phyloP scores from a whole-genome alignment of 2,329 filamentous ascomycete species.

The Curvularia sp. region DNA sequence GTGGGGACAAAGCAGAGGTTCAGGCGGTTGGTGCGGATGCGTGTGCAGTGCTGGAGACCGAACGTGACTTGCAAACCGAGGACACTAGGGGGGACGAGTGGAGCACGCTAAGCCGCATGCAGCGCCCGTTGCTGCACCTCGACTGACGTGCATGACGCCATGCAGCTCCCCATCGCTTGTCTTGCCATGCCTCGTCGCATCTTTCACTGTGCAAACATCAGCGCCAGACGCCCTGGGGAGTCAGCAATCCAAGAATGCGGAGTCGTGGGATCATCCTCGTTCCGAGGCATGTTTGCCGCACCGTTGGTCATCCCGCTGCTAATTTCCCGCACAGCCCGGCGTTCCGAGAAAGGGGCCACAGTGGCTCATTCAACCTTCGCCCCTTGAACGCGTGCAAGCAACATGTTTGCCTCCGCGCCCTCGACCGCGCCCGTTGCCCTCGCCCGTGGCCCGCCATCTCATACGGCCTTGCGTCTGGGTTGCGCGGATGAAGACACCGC shows the following conservation, averaged over 20 bases:
- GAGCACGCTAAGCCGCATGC: constrained; percentile 13
- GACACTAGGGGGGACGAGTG: constrained; percentile 6
- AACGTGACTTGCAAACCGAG: constrained; percentile 8
- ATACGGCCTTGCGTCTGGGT: not conserved
- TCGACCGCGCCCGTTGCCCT: not conserved
- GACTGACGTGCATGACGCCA: constrained; percentile 16
- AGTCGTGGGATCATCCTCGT: not conserved
- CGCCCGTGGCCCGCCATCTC: not conserved
- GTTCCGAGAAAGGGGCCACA: constrained; percentile 17
- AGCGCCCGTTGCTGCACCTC: constrained; percentile 15
- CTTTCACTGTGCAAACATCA: not conserved
- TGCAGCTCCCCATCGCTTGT: constrained; percentile 5
- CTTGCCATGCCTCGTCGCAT: constrained; percentile 3
- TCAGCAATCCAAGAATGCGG: not conserved
- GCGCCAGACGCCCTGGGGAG: not conserved
- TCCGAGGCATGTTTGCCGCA: constrained; percentile 7
- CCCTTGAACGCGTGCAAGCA: constrained; percentile 1
- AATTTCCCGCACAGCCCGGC: constrained; percentile 19
- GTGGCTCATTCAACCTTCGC: constrained; percentile 7
- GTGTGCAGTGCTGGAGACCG: not conserved
- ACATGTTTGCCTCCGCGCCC: not conserved
- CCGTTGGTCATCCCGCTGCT: constrained; percentile 10
- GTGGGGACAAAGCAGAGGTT: too few species aligned
- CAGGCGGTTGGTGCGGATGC: not conserved
- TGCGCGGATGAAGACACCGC: not conserved